Evolutionary conservation across 2,329 filamentous ascomycete species (phyloP), one percentile per base, ranked within the genome.

Genomic region (Ilyonectria mors-panacis): DNA sequence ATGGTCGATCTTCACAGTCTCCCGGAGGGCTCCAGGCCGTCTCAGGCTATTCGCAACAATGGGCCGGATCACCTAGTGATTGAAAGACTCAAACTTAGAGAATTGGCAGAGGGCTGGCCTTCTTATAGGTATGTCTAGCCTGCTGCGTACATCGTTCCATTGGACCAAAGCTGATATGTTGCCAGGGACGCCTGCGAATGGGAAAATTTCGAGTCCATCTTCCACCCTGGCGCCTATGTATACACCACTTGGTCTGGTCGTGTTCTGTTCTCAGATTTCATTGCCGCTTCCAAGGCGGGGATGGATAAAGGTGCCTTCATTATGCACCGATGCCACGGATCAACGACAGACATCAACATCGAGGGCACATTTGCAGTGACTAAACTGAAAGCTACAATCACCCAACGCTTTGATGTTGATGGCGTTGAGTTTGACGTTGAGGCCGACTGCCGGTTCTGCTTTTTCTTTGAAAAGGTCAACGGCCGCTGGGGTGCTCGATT

Each of bases 181-280:
- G 15, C n/a, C 30, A 82, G 83, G 12, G 84, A 86, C 69, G 79
- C 83, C 8, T 86, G 84, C 67, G 85, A 87, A 74, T 87, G 85
- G 85, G 82, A 85, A 54, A 87, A 87, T 71, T 80, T 86, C 23
- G 75, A 75, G 13, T 85, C 84, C 3, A 85, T 87, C 51, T 87
- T 87, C 74, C 83, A 86, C 67, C 79, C 81, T 0, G 78, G 79
- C 39, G 85, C 85, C 3, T 79, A 81, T 68, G 81, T 87, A 37
- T 86, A 85, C 74, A 87, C 85, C 0, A 85, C 85, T 12, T 87
- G 84, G 85, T 83, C 84, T 0, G 85, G 84, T 3, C 78, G 81
- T 7, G 82, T 82, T 0, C 70, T 77, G 15, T 79, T 80, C 65
- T 68, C 76, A 2, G 79, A 83, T 58, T 84, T 84, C 74, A 83